phyloP scores from a whole-genome alignment of 768 basidiomycete species.

The Pleurotus ostreatus region DNA sequence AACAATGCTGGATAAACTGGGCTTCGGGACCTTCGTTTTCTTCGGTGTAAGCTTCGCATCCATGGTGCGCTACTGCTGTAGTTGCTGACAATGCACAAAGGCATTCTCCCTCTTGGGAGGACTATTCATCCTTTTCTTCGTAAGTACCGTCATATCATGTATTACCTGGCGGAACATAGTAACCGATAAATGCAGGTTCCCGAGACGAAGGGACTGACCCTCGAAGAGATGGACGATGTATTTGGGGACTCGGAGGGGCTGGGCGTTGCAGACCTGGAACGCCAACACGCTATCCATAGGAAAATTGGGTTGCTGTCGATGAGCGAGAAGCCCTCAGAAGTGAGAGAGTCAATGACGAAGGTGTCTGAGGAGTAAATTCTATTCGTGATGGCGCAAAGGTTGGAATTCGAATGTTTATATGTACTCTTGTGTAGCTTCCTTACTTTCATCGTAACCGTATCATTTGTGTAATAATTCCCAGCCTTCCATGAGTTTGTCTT shows the following conservation, averaged over 20 bases:
- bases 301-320: conserved; percentile 52
- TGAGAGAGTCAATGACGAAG: too few species aligned
- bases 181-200: conserved; percentile 39
- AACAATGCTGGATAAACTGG: conserved; percentile 59
- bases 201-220: conserved; percentile 66
- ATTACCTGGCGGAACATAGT: neutral
- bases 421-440: too few species aligned
- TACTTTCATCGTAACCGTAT: too few species aligned
- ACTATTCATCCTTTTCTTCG: conserved; percentile 61
- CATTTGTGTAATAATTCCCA: too few species aligned
- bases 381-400: too few species aligned
- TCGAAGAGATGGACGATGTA: conserved; percentile 82
- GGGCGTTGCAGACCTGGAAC: conserved; percentile 51
- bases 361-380: too few species aligned
- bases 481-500: too few species aligned
- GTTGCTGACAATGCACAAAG: conserved; percentile 20
- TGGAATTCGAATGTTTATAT: too few species aligned
- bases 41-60: conserved; percentile 49
- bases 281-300: conserved; percentile 47
- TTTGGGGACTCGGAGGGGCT: conserved; percentile 58
- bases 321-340: neutral
- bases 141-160: conserved; percentile 24
- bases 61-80: too few species aligned
- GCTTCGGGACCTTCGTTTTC: conserved; percentile 73
- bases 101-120: conserved; percentile 66